Base-by-base conservation (phyloP, 2,329 filamentous ascomycete species). In the Pestalotiopsis fici region DNA sequence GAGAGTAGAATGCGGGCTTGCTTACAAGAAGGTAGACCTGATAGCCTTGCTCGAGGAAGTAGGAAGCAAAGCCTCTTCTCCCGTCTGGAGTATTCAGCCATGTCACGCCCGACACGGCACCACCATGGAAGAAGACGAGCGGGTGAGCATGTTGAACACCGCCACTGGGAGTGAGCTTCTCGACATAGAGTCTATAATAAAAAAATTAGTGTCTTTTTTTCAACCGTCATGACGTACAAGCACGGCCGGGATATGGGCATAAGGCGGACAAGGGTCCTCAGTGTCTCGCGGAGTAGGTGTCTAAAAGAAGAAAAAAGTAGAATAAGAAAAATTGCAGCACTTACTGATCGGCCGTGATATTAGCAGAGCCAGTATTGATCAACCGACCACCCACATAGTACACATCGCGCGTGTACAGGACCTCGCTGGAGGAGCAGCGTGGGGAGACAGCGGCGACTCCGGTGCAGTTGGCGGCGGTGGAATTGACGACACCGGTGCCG, bases 21-120 rank as follows among this genome's bases (percentile, higher is more conserved):
- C 60, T 63, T 27, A 63, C 60, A 6, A 78, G 74, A 55, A 83
- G 74, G 66, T 82, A 83, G 61, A 83, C 75, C 27, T 76, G 75
- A 68, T 82, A 79, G n/a, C 80, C 80, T 50, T 77, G 70, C 28
- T 76, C 74, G 2, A 83, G 70, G 65, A 82, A 83, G 68, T 78
- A 81, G 0, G 79, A 78, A 2, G 80, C 77, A 78, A 80, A 83
- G n/a, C 80, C 81, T 65, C 74, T 75, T 15, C 80, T 76, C 54
- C 76, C 76, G 67, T 83, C 81, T 2, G 82, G 81, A 12, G 79
- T 83, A 64, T 80, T 78, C 15, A 83, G 74, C 71, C 76, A 77
- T 27, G 75, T 74, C 54, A 76, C 74, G 31, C 74, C 76, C 3
- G 75, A 75, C 15, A 74, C 71, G 9, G 73, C 76, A 21, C 75